phyloP scores from a whole-genome alignment of 306 rosid genomes.

The Cucumis melo region DNA sequence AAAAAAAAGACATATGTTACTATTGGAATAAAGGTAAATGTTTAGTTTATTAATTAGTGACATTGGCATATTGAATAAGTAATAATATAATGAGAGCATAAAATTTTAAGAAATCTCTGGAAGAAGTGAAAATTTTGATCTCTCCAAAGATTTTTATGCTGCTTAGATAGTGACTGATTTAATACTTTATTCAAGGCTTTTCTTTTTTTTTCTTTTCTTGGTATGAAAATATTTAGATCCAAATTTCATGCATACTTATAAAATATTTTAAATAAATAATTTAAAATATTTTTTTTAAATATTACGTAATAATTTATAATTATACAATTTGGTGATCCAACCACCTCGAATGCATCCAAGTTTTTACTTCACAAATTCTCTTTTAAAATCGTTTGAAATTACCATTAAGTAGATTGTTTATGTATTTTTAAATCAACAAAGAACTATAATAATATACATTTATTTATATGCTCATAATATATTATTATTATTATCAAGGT shows the following conservation, averaged over 20 bases:
- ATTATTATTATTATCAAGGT: too few relatives aligned
- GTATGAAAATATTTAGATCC: neutral
- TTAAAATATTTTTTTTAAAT: too few relatives aligned
- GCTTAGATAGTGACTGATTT: neutral
- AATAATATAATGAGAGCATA: neutral
- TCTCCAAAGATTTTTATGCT: slow-evolving; percentile 3
- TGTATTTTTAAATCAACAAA: too few relatives aligned
- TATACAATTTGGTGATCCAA: too few relatives aligned
- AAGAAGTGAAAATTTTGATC: neutral
- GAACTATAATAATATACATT: too few relatives aligned
- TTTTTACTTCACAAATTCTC: too few relatives aligned
- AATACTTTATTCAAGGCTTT: neutral
- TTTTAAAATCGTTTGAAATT: too few relatives aligned
- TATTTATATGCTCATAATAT: too few relatives aligned
- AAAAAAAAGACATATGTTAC: neutral
- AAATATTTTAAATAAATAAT: neutral
- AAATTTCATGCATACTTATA: neutral
- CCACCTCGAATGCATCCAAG: fast-evolving
- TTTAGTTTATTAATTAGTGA: neutral
- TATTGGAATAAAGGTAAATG: neutral
- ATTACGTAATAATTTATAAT: too few relatives aligned
- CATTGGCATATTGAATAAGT: neutral
- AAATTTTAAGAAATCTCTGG: neutral
- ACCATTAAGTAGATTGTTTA: too few relatives aligned
- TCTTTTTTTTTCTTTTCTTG: neutral